Base-by-base conservation (phyloP, 2,329 filamentous ascomycete species). In the Colletotrichum sp. region DNA sequence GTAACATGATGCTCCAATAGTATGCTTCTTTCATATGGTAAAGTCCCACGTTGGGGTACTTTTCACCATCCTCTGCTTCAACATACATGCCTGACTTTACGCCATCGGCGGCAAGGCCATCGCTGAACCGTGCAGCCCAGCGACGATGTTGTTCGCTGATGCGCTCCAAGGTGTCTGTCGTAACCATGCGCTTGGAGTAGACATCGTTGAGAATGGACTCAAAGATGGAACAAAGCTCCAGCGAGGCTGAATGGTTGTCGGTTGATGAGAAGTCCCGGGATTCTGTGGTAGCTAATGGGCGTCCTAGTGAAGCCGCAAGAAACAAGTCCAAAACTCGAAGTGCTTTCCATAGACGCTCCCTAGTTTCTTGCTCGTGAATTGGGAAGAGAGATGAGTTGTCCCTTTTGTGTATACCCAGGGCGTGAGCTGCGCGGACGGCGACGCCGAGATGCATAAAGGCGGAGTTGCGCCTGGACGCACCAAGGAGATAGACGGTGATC, bases 371-470 rank as follows among this genome's bases (percentile, higher is more conserved):
- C 39, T 85, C 83, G 1, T 72, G 76, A 0, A 75, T 39, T 1
- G 79, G 77, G 28, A 84, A 85, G 0, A 82, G 72, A 0, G 80
- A 78, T 1, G 80, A 80, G 66, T 82, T 80, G 28, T 85, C 79
- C 9, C 79, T 72, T 4, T 81, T 78, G 49, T 85, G 81, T 2
- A 85, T 79, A 1, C 83, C 84, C 8, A 85, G 76, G 0, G 83
- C 80, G 59, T 84, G 83, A 3, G 84, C 84, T 8, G 87, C 86
- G 24, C 83, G 79, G 2, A 83, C 83, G 3, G 84, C 85, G 55
- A 83, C 81, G 5, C 85, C 85, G 4, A 86, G 80, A 32, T 85
- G 81, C 82, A 86, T 84, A 13, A 84, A 85, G 0, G 85, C 85
- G 5, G 85, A 82, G 49, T 85, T 86, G 1, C 82, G 79, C 3